Evolutionary conservation across 768 basidiomycete genomes (phyloP), one percentile per base, ranked within the genome.

Genomic region (Boletus speciosus): DNA sequence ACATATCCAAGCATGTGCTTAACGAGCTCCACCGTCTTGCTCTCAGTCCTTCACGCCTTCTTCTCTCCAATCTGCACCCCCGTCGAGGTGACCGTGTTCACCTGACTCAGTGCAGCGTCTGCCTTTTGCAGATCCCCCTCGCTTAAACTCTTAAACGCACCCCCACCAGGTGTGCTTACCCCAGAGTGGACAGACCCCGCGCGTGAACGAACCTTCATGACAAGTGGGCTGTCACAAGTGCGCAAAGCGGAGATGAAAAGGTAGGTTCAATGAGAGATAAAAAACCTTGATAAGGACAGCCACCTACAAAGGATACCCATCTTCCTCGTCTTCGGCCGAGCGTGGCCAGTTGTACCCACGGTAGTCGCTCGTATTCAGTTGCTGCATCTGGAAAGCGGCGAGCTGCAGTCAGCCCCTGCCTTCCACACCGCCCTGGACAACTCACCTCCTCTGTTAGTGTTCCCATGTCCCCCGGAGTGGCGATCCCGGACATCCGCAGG

Each of bases 381-480:
- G 73, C 68, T 97, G 86, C 95, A 98, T 98, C 89, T 88, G 49
- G 3, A 34, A 48, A 45, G 62, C 1, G 12, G 16, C 52, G 5
- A 54, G 53, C 36, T 14, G 27, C 5, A 5, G 7, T 45, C 16
- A 31, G 19, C 0, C 21, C 3, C 7, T 23, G 10, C 16, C 32
- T 46, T n/a, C 29, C 39, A 36, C 16, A 34, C 56, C 21, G 32
- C 51, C 31, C 25, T 32, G 21, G 57, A 38, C 19, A 42, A 62
- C 77, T 27, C 58, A 88, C 88, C 77, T 91, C 87, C 71, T 92
- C 89, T 1, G 90, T 93, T 40, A 94, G 74, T 27, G 93, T 96
- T 16, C 90, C 93, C 58, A 96, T 79, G 74, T 97, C 93, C 7
- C 94, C 94, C 0, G 96, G 96, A 1, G 97, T 99, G 62, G 90